Conservation (phyloP, 2,329 filamentous ascomycete genomes). For the Pseudocercospora macadamiae region DNA sequence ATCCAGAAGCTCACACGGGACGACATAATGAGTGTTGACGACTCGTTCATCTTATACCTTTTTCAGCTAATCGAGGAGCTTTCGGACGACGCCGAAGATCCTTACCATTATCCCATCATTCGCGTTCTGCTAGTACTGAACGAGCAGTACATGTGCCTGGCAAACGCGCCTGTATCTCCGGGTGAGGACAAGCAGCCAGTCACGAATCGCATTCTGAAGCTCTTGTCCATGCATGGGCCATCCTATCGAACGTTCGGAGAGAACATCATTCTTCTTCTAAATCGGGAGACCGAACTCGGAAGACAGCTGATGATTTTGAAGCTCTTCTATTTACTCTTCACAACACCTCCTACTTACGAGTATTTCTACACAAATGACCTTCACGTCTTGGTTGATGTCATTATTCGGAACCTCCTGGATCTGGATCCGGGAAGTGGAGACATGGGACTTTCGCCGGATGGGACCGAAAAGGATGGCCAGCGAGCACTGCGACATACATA, state of each 20-base stretch:
- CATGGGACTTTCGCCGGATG: constrained; percentile 23
- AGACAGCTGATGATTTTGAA: constrained; percentile 96
- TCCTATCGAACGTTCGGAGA: constrained; percentile 93
- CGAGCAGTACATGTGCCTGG: constrained; percentile 91
- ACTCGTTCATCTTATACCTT: constrained; percentile 80
- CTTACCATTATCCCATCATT: constrained; percentile 95
- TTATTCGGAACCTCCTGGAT: constrained; percentile 95
- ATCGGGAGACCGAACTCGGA: constrained; percentile 90
- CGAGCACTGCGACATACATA: constrained; percentile 83
- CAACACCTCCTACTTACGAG: constrained; percentile 86
- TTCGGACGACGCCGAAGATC: constrained; percentile 84
- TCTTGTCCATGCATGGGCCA: constrained; percentile 78
- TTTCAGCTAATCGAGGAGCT: constrained; percentile 86
- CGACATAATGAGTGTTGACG: constrained; percentile 71
- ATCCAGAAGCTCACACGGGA: constrained; percentile 78
- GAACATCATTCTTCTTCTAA: constrained; percentile 92
- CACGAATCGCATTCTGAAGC: constrained; percentile 93
- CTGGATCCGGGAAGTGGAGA: constrained; percentile 74
- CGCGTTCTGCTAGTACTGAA: constrained; percentile 93
- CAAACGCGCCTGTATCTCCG: constrained; percentile 57
- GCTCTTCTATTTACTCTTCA: constrained; percentile 92
- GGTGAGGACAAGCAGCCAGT: constrained; percentile 52
- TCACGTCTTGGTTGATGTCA: constrained; percentile 89
- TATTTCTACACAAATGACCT: constrained; percentile 99
- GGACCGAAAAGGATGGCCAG: constrained; percentile 36